Evolutionary conservation across 1,139 yeast genomes (phyloP).

Genomic region (Candida sanyaensis): DNA sequence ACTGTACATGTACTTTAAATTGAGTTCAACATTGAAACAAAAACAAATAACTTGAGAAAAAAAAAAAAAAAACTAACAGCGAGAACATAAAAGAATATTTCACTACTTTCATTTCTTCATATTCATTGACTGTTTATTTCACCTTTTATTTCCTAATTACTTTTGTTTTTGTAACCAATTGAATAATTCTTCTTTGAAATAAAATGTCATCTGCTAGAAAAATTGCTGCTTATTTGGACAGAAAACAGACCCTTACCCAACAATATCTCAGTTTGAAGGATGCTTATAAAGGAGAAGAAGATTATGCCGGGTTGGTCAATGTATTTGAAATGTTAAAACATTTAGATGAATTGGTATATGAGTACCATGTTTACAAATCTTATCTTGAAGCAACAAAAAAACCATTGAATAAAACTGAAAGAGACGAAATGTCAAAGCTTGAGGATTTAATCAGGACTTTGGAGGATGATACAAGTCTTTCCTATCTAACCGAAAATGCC

Average conservation of each 20-base stretch:
- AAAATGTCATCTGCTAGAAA: conserved; percentile 16
- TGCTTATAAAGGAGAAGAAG: conserved; percentile 15
- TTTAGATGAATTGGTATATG: conserved; percentile 26
- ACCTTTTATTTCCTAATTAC: neutral
- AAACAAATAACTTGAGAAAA: no score
- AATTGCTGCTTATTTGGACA: conserved; percentile 21
- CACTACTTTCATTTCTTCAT: no score
- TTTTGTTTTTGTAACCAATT: neutral
- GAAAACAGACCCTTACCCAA: conserved; percentile 18
- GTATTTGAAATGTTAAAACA: conserved; percentile 21
- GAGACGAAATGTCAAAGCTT: conserved; percentile 5
- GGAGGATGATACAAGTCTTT: conserved; percentile 25
- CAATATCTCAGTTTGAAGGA: conserved; percentile 19
- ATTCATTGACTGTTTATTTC: no score
- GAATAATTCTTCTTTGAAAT: neutral
- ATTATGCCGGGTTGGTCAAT: conserved; percentile 13
- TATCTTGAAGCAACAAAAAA: conserved; percentile 15
- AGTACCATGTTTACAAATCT: conserved; percentile 21
- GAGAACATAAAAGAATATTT: no score
- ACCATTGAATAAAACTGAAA: conserved; percentile 10
- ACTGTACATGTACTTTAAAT: no score
- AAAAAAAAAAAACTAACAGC: no score
- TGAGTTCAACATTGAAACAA: no score
- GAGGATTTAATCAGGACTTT: conserved; percentile 16
- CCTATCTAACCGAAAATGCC: conserved; percentile 21